A percentile compares a stretch with the other conserved stretches of the same genome.
These are phyloP conservation scores for Boletus rufocinnamomeus DNA, from an alignment of 768 basidiomycete species.

Conservation along the genomic window DNA sequence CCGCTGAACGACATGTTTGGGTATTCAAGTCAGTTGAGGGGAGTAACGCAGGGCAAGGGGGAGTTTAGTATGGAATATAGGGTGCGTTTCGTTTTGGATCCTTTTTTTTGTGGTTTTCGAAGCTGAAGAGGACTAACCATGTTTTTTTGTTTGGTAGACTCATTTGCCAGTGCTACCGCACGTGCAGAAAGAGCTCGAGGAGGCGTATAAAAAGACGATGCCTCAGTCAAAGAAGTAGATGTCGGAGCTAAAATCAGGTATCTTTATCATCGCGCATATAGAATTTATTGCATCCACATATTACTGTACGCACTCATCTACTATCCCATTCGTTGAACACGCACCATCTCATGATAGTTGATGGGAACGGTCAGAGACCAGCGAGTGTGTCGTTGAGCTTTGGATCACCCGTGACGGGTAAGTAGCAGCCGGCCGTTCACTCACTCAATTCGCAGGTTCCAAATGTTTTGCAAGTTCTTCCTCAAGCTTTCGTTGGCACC, in stretches of 20 bases:
- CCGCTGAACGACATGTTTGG: constrained; percentile 98
- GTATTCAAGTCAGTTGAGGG: constrained; percentile 90
- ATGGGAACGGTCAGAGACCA: background rate
- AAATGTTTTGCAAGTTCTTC: background rate
- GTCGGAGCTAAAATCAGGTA: constrained; percentile 2
- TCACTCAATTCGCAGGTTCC: background rate
- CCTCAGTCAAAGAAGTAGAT: constrained; percentile 70
- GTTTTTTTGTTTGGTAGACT: constrained; percentile 42
- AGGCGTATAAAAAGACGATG: constrained; percentile 79
- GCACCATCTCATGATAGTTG: constrained; percentile 1
- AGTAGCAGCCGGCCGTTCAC: background rate
- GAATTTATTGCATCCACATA: constrained; percentile 19
- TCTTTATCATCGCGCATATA: constrained; percentile 18
- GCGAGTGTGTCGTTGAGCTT: background rate
- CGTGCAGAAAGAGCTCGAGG: constrained; percentile 86
- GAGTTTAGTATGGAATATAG: constrained; percentile 83
- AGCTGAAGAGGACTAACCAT: background rate
- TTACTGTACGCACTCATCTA: constrained; percentile 17
- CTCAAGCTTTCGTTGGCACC: too few relatives aligned
- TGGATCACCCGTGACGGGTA: background rate
- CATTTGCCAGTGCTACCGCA: constrained; percentile 85
- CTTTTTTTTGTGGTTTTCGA: background rate
- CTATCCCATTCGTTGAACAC: constrained; percentile 9
- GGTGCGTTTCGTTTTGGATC: constrained; percentile 39
- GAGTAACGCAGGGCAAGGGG: constrained; percentile 96